Evolutionary conservation across 2,329 filamentous ascomycete genomes (phyloP).

Genomic region (Aureobasidium sp.): DNA sequence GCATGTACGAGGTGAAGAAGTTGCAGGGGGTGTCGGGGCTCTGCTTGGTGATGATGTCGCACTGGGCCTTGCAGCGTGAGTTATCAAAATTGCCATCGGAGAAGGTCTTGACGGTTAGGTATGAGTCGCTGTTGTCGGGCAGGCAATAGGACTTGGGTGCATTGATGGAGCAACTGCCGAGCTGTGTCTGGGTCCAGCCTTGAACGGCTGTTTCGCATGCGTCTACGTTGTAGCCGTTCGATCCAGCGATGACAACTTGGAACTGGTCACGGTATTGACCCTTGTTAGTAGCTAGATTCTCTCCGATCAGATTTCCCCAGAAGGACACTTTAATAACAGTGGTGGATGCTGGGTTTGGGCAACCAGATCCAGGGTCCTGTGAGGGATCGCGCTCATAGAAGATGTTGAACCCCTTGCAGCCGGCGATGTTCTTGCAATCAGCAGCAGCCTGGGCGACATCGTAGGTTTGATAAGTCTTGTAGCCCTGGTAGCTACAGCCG

Average conservation of each 20-base stretch:
- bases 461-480: conserved; percentile 22
- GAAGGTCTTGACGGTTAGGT: conserved; percentile 6
- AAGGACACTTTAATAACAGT: conserved; percentile 25
- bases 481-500: conserved; percentile 20
- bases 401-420: conserved; percentile 28
- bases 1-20: conserved; percentile 28
- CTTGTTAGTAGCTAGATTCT: conserved; percentile 22
- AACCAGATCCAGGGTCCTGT: conserved; percentile 23
- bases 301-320: conserved; percentile 24
- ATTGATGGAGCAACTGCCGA: background rate
- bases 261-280: conserved; percentile 27
- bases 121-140: background rate
- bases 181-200: background rate
- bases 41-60: background rate
- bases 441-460: conserved; percentile 22
- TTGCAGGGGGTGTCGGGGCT: conserved; percentile 11
- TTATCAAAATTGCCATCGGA: conserved; percentile 7
- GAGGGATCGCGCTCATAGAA: conserved; percentile 28
- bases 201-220: conserved; percentile 3
- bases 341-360: conserved; percentile 26
- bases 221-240: conserved; percentile 28
- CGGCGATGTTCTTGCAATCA: conserved; percentile 21
- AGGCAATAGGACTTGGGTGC: background rate
- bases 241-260: conserved; percentile 34
- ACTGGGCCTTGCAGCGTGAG: conserved; percentile 7